These are phyloP conservation scores for Mucuna pruriens DNA, from an alignment of 306 rosid species.

Conservation along the genomic window DNA sequence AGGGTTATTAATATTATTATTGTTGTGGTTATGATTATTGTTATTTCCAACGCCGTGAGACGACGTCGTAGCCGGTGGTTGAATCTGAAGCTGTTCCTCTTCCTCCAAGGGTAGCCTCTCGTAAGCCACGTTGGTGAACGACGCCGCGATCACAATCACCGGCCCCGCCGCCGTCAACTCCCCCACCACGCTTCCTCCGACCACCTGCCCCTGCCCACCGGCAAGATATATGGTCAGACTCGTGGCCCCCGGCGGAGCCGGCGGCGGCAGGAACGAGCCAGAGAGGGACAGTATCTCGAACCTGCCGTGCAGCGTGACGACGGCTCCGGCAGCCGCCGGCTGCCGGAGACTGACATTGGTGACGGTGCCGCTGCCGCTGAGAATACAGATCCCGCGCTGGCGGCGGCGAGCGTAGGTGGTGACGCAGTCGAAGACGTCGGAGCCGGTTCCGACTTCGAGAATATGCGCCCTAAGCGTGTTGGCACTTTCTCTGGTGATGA, in stretches of 20 bases:
- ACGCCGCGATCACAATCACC: conserved; percentile 85
- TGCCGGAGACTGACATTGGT: conserved; percentile 85
- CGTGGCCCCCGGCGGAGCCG: conserved; percentile 95
- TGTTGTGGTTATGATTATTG: conserved; percentile 32
- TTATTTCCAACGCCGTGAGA: conserved; percentile 44
- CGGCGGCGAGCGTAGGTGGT: conserved; percentile 86
- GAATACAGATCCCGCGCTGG: conserved; percentile 93
- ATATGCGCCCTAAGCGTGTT: conserved; percentile 93
- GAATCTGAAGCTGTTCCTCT: conserved; percentile 67
- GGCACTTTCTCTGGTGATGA: conserved; percentile 90
- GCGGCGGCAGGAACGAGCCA: conserved; percentile 93
- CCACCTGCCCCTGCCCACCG: conserved; percentile 94
- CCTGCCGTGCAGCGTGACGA: conserved; percentile 82
- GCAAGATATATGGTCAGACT: conserved; percentile 79
- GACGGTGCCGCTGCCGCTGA: conserved; percentile 87
- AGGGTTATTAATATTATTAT: conserved; percentile 34
- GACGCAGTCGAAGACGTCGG: conserved; percentile 85
- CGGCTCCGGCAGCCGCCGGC: conserved; percentile 76
- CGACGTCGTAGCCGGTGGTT: conserved; percentile 16
- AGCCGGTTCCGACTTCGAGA: conserved; percentile 76
- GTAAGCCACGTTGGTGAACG: conserved; percentile 92
- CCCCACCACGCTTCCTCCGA: conserved; percentile 91
- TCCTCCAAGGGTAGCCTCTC: conserved; percentile 89
- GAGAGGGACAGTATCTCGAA: conserved; percentile 88
- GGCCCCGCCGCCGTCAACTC: conserved; percentile 89